These are phyloP conservation scores for Naematelia aurantialba DNA, from an alignment of 768 basidiomycete species.

Conservation along the genomic window DNA sequence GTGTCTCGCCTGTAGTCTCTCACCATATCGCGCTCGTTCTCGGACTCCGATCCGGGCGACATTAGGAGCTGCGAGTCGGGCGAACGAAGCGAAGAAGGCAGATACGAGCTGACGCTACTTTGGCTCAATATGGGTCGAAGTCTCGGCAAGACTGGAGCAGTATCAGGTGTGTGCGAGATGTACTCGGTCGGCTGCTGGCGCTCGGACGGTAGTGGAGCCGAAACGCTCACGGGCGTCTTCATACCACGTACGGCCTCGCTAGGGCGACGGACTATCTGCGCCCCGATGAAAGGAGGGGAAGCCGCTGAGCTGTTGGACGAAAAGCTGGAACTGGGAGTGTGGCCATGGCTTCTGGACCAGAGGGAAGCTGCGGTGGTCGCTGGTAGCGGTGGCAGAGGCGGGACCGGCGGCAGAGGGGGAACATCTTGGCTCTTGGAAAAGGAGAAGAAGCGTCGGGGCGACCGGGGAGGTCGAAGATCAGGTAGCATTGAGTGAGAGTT, in stretches of 20 bases:
- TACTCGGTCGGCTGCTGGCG: background rate
- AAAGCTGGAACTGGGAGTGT: background rate
- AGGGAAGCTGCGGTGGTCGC: background rate
- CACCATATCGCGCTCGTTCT: background rate
- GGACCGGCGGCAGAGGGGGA: conserved; percentile 10
- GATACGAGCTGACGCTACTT: background rate
- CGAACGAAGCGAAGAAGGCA: background rate
- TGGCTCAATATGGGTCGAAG: background rate
- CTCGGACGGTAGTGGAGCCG: background rate
- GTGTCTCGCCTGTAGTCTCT: conserved; percentile 1
- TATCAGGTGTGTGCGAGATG: background rate
- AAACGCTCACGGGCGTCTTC: conserved; percentile 1
- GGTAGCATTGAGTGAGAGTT: conserved; percentile 5
- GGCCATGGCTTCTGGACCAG: background rate
- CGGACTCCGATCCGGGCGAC: background rate
- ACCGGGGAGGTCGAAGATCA: conserved; percentile 19
- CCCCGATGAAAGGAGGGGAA: conserved; percentile 6
- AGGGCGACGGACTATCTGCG: conserved; percentile 21
- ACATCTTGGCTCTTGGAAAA: conserved; percentile 1
- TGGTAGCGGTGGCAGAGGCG: conserved; percentile 4
- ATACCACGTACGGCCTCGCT: conserved; percentile 22
- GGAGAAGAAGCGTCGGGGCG: conserved; percentile 25
- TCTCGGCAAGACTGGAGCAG: conserved; percentile 1
- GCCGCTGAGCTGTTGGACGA: conserved; percentile 2
- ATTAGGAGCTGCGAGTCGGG: background rate